phyloP scores from a whole-genome alignment of 768 basidiomycete species.

The Scleroderma bovista region DNA sequence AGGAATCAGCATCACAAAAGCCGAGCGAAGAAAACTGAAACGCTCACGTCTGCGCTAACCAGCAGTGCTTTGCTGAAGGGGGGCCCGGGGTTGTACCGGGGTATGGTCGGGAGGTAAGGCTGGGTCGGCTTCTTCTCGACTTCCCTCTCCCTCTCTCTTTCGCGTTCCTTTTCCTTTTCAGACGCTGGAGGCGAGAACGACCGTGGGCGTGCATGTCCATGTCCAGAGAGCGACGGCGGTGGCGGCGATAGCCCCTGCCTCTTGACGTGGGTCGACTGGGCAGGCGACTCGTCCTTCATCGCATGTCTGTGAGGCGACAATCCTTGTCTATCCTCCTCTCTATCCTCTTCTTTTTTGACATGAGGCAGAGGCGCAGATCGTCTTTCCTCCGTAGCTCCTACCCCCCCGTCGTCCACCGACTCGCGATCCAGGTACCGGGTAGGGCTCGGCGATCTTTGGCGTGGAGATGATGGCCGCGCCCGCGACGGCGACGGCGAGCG shows the following conservation, averaged over 20 bases:
- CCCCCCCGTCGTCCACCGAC: background rate
- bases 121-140: constrained; percentile 9
- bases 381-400: background rate
- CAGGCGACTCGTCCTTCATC: constrained; percentile 5
- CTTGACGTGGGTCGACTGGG: constrained; percentile 8
- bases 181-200: background rate
- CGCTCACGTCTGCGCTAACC: constrained; percentile 23
- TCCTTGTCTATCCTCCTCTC: background rate
- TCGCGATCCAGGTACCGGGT: background rate
- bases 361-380: background rate
- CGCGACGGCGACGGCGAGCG: background rate
- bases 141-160: background rate
- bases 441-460: background rate
- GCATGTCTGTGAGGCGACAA: background rate
- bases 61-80: constrained; percentile 20
- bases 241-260: constrained; percentile 14
- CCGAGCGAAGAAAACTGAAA: background rate
- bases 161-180: background rate
- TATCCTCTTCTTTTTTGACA: constrained; percentile 1
- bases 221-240: constrained; percentile 11
- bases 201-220: background rate
- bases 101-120: constrained; percentile 29
- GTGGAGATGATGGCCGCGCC: background rate
- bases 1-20: constrained; percentile 3
- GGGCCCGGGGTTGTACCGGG: constrained; percentile 21